A percentile compares a stretch with the other conserved stretches of the same genome.
These are phyloP conservation scores for Rhodotorula glutinis DNA, from an alignment of 1,284 basidiomycete species.

Conservation along the genomic window DNA sequence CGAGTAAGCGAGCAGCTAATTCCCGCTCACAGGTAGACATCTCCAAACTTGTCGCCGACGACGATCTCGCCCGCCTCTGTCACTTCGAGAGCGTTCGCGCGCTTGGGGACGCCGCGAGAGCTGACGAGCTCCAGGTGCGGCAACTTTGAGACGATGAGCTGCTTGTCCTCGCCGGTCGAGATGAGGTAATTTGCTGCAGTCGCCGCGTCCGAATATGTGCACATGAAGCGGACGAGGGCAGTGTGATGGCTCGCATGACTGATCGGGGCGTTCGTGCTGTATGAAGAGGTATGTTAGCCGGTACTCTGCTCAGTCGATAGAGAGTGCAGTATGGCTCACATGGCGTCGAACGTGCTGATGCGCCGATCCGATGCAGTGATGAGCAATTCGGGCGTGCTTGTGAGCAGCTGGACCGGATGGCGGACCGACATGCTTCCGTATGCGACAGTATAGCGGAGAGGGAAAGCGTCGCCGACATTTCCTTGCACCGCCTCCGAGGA, in stretches of 20 bases:
- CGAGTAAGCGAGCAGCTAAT: too few relatives aligned
- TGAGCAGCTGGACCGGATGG: slow-evolving; percentile 24
- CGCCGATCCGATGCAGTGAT: slow-evolving; percentile 11
- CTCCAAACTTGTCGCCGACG: slow-evolving; percentile 81
- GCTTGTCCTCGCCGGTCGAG: slow-evolving; percentile 74
- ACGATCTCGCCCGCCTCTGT: slow-evolving; percentile 60
- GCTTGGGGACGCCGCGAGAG: slow-evolving; percentile 68
- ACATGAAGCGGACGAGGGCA: slow-evolving; percentile 26
- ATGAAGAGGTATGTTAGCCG: not conserved
- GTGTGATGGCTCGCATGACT: slow-evolving; percentile 15
- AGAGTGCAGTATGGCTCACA: slow-evolving; percentile 1
- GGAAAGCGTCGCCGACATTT: too few relatives aligned
- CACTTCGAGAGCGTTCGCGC: slow-evolving; percentile 62
- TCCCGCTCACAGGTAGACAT: slow-evolving; percentile 64
- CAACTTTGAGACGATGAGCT: slow-evolving; percentile 68
- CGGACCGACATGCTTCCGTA: not conserved
- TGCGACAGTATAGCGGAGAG: not conserved
- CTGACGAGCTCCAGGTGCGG: slow-evolving; percentile 40
- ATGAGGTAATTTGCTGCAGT: slow-evolving; percentile 56
- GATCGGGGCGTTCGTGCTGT: slow-evolving; percentile 12
- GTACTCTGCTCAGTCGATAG: not conserved
- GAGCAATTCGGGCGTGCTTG: slow-evolving; percentile 3
- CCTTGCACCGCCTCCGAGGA: too few relatives aligned
- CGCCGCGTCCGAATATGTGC: slow-evolving; percentile 4
- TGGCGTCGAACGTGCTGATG: slow-evolving; percentile 19